Evolutionary conservation across 129 eudicot species (phyloP).

Genomic region (Pittosporum tobira): DNA sequence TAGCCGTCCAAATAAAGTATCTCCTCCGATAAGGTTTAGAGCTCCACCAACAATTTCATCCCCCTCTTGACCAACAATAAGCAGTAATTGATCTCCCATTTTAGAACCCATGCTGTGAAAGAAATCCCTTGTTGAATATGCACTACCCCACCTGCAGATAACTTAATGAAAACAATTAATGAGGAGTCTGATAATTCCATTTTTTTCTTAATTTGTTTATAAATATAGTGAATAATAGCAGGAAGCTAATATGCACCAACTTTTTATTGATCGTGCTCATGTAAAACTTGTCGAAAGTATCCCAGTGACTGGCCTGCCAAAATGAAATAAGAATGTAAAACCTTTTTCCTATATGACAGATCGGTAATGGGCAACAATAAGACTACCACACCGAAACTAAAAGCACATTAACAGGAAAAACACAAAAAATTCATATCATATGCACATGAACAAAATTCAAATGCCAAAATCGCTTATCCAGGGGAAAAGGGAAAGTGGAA

Average conservation of each 20-base stretch:
- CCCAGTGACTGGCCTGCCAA: slow-evolving; percentile 93
- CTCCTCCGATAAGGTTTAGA: slow-evolving; percentile 93
- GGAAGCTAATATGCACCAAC: slow-evolving; percentile 34
- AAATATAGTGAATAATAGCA: background rate
- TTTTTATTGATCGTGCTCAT: slow-evolving; percentile 94
- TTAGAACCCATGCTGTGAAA: slow-evolving; percentile 90
- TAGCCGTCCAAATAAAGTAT: slow-evolving; percentile 78
- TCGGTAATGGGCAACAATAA: too few relatives aligned
- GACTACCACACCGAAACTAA: too few relatives aligned
- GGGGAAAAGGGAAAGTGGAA: background rate
- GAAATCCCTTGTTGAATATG: slow-evolving; percentile 95
- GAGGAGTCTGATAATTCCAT: background rate
- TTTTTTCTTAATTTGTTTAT: background rate
- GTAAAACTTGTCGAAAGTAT: slow-evolving; percentile 81
- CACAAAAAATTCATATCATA: too few relatives aligned
- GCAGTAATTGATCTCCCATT: slow-evolving; percentile 81
- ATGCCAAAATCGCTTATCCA: background rate
- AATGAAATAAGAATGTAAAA: slow-evolving; percentile 12
- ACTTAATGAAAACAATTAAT: background rate
- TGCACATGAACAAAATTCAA: background rate
- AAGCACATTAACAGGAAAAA: too few relatives aligned
- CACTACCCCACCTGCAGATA: slow-evolving; percentile 77
- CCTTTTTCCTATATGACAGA: too few relatives aligned
- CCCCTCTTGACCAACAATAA: slow-evolving; percentile 76
- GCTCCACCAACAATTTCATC: slow-evolving; percentile 88